These are phyloP conservation scores for Astrocystis sublimbata DNA, from an alignment of 495 filamentous ascomycete genomes.

Conservation along the genomic window DNA sequence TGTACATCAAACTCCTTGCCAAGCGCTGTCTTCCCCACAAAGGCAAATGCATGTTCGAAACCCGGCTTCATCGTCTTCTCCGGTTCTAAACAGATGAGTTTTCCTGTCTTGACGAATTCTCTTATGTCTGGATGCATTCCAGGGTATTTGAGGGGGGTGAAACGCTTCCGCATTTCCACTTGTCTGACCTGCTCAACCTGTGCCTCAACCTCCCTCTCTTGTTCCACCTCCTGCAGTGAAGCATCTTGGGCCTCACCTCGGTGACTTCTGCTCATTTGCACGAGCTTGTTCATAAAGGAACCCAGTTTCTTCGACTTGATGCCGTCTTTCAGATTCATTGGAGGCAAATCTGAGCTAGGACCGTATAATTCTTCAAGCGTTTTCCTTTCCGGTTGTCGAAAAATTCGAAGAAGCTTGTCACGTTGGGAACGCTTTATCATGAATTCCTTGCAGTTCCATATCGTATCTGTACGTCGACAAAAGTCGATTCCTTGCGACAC, in stretches of 20 bases:
- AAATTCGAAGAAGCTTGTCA: slow-evolving; percentile 21
- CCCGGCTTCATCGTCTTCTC: background rate
- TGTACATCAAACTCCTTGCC: slow-evolving; percentile 30
- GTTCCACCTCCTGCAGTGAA: slow-evolving; percentile 53
- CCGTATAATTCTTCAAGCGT: slow-evolving; percentile 40
- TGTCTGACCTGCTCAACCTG: slow-evolving; percentile 55
- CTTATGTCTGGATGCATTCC: slow-evolving; percentile 32
- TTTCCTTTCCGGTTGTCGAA: slow-evolving; percentile 41
- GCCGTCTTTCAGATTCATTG: background rate
- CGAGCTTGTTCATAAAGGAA: slow-evolving; percentile 16
- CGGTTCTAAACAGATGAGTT: slow-evolving; percentile 5
- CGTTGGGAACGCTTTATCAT: slow-evolving; percentile 18
- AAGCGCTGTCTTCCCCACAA: slow-evolving; percentile 28
- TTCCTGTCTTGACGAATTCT: slow-evolving; percentile 30
- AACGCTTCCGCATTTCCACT: slow-evolving; percentile 37
- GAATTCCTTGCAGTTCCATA: slow-evolving; percentile 24
- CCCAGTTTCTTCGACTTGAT: slow-evolving; percentile 16
- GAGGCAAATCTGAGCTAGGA: background rate
- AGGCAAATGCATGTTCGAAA: slow-evolving; percentile 30
- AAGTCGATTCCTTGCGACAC: slow-evolving; percentile 60
- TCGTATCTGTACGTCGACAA: slow-evolving; percentile 43
- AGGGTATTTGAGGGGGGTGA: slow-evolving; percentile 31
- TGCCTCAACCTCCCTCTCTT: slow-evolving; percentile 50
- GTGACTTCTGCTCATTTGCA: background rate
- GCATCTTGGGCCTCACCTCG: slow-evolving; percentile 1